Evolutionary conservation across 805 yeast species (phyloP), one percentile per base, ranked within the genome.

Genomic region (Barnettozyma wickerhamii): DNA sequence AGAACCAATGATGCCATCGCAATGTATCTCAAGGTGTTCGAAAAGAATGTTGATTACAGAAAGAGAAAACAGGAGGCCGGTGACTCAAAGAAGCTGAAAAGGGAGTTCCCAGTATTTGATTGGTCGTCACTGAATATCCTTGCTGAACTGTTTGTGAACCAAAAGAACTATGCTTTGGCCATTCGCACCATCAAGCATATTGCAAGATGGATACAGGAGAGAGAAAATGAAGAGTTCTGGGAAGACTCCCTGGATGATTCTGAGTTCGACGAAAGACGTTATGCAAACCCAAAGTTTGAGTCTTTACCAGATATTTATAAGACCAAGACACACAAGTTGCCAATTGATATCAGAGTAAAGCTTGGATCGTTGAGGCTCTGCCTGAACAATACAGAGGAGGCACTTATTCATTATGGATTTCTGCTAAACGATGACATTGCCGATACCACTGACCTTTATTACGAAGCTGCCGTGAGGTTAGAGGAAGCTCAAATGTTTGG

Each of bases 81-180:
- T 4, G 58, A 46, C 7, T 48, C 46, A 1, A 57, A 48, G 10
- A 53, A 48, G 3, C 46, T 50, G 3, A 48, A 47, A 38, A 6
- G 41, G 37, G 45, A 52, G 30, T 70, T 73, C 42, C 68, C 87
- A 1, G 60, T 61, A 18, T 93, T 91, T 59, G 88, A 79, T 36
- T 93, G 95, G 95, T 83, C 95, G 0, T 90, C 86, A 45, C 68
- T 91, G 35, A 91, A 93, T 53, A 86, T 88, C 44, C 66, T 91
- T 32, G 74, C 85, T 7, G 98, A 93, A 53, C 65, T 91, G 29
- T 84, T 84, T 52, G 71, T 79, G n/a, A 76, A 78, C 39, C 82
- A 79, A 42, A 79, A 76, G 33, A 78, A 83, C 5, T 84, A 79
- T 71, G 59, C 59, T 9, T 66, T 74, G 10, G 93, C 90, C 1